Conservation (phyloP, 208 protist species). For the Endotrypanum monterogeii region DNA sequence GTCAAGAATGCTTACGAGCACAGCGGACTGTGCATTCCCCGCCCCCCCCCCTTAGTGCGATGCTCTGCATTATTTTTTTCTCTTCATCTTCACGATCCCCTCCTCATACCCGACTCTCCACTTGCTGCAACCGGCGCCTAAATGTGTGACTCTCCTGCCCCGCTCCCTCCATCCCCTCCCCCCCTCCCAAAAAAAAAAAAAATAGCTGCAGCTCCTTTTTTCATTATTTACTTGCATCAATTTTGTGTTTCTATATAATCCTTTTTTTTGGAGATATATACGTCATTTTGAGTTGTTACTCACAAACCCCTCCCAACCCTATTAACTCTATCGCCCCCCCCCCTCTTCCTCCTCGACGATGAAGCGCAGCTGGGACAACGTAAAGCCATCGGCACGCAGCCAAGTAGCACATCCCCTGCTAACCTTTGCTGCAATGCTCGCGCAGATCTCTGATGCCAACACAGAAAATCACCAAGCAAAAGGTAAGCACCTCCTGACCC, state of each 20-base stretch:
- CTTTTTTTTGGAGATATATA: background rate
- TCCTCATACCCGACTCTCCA: background rate
- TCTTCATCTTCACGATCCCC: background rate
- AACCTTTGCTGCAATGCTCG: conserved; percentile 28
- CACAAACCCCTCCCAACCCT: conserved; percentile 2
- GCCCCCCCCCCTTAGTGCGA: too few species aligned
- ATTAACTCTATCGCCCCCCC: background rate
- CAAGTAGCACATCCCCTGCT: conserved; percentile 31
- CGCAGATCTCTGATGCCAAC: conserved; percentile 17
- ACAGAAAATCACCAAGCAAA: conserved; percentile 25
- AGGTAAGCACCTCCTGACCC: conserved; percentile 38
- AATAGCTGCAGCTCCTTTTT: background rate
- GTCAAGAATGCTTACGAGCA: too few species aligned
- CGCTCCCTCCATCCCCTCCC: too few species aligned
- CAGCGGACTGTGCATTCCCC: too few species aligned
- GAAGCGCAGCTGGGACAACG: conserved; percentile 68
- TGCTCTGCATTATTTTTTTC: too few species aligned
- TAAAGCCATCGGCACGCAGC: conserved; percentile 57
- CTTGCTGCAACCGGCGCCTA: too few species aligned
- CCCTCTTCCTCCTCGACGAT: conserved; percentile 6
- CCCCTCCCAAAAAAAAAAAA: too few species aligned
- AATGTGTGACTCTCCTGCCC: too few species aligned
- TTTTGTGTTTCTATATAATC: background rate
- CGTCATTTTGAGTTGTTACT: too few species aligned
- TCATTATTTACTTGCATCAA: background rate